Evolutionary conservation across 352 stramenopile genomes (phyloP).

Genomic region (Phytophthora litchii): DNA sequence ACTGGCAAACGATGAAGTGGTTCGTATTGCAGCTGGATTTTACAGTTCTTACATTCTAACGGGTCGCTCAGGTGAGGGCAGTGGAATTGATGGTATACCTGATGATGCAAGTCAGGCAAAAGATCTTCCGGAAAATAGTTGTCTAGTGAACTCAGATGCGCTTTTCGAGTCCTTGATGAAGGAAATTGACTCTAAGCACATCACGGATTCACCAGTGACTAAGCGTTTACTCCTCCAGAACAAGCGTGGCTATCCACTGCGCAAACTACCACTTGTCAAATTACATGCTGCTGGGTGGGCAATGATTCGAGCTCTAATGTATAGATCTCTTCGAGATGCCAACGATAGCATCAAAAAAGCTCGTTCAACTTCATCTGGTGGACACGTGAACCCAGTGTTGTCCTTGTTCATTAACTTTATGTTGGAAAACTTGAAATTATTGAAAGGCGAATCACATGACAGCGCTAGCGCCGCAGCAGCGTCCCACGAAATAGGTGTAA

Average conservation of each 20-base stretch:
- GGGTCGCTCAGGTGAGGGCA: conserved; percentile 54
- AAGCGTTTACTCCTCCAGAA: conserved; percentile 46
- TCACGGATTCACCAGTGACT: background rate
- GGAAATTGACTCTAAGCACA: conserved; percentile 75
- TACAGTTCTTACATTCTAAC: conserved; percentile 91
- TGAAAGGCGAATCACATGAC: conserved; percentile 20
- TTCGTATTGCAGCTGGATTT: conserved; percentile 82
- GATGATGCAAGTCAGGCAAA: conserved; percentile 56
- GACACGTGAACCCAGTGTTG: conserved; percentile 58
- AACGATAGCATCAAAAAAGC: conserved; percentile 15
- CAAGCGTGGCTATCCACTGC: conserved; percentile 50
- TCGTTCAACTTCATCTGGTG: conserved; percentile 8
- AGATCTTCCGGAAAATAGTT: conserved; percentile 65
- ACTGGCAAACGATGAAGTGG: conserved; percentile 81
- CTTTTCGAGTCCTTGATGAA: conserved; percentile 89
- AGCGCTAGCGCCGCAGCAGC: background rate
- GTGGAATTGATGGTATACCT: conserved; percentile 33
- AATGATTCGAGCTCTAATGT: conserved; percentile 80
- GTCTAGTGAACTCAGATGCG: conserved; percentile 63
- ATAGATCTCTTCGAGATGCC: conserved; percentile 62
- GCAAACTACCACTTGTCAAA: conserved; percentile 76
- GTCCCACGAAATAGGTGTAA: conserved; percentile 27
- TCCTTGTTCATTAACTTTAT: conserved; percentile 60
- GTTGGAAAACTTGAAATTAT: conserved; percentile 62
- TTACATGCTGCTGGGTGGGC: conserved; percentile 81